Percentiles rank a stretch among this genome's conserved stretches.
Conservation (phyloP, 2,329 filamentous ascomycete species). For the Phialophora chinensis region DNA sequence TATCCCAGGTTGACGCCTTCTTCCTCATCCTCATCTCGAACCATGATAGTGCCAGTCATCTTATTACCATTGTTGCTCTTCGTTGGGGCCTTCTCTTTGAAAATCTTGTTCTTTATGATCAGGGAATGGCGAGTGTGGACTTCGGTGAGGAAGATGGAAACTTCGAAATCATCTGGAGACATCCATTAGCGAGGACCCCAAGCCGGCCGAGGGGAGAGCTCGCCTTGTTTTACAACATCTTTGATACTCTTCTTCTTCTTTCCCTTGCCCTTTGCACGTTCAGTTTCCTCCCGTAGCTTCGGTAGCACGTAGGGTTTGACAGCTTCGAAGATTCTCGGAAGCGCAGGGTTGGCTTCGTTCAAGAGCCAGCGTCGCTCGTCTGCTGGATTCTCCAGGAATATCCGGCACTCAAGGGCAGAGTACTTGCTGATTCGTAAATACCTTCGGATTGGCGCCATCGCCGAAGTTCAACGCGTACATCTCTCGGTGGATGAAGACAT, state of each 20-base stretch:
- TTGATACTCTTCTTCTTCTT: conserved; percentile 83
- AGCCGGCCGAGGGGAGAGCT: conserved; percentile 18
- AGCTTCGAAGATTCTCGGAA: conserved; percentile 82
- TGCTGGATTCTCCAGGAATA: conserved; percentile 90
- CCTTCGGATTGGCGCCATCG: conserved; percentile 40
- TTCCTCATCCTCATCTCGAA: conserved; percentile 67
- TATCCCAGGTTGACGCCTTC: conserved; percentile 48
- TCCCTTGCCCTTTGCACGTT: conserved; percentile 62
- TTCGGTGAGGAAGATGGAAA: conserved; percentile 91
- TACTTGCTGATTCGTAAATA: conserved; percentile 92
- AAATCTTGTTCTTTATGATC: conserved; percentile 82
- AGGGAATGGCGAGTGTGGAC: conserved; percentile 83
- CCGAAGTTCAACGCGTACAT: background rate
- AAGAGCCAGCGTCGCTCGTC: conserved; percentile 84
- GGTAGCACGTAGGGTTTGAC: conserved; percentile 86
- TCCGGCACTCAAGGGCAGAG: conserved; percentile 93
- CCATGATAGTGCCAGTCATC: conserved; percentile 57
- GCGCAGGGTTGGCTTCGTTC: conserved; percentile 73
- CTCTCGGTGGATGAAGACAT: background rate
- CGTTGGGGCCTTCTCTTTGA: conserved; percentile 60
- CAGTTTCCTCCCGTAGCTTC: conserved; percentile 86
- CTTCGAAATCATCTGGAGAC: conserved; percentile 84
- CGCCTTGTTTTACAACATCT: conserved; percentile 83
- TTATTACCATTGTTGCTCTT: conserved; percentile 67
- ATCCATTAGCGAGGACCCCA: background rate